These are phyloP conservation scores for Trichoderma asperellum DNA, from an alignment of 2,329 filamentous ascomycete species.

Conservation along the genomic window DNA sequence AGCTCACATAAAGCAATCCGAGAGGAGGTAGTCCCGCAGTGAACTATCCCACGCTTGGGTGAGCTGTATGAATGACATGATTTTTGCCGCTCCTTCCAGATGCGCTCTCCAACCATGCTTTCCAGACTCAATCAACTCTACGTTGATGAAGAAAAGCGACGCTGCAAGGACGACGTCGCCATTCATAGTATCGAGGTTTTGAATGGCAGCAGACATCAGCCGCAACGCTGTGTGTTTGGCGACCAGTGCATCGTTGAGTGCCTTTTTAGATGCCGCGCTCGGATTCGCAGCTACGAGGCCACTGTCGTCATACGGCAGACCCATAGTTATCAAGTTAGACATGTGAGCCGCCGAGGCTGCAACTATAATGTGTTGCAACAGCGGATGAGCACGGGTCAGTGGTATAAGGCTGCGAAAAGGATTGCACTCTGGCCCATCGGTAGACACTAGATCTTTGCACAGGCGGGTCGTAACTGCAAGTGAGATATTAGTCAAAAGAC, in stretches of 20 bases:
- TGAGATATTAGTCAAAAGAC: background rate
- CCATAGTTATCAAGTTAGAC: slow-evolving; percentile 46
- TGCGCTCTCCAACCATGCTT: slow-evolving; percentile 54
- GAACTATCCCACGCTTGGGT: slow-evolving; percentile 41
- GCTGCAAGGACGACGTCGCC: slow-evolving; percentile 51
- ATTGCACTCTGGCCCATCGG: slow-evolving; percentile 50
- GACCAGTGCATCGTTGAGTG: slow-evolving; percentile 50
- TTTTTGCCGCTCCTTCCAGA: slow-evolving; percentile 50
- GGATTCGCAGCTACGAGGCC: slow-evolving; percentile 20
- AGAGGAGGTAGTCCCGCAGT: slow-evolving; percentile 51
- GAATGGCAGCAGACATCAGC: slow-evolving; percentile 47
- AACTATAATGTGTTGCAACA: slow-evolving; percentile 53
- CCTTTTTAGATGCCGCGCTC: slow-evolving; percentile 34
- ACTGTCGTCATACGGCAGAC: slow-evolving; percentile 1
- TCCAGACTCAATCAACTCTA: slow-evolving; percentile 55
- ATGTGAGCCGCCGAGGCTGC: slow-evolving; percentile 55
- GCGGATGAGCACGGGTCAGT: slow-evolving; percentile 46
- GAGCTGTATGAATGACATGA: slow-evolving; percentile 48
- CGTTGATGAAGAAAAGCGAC: slow-evolving; percentile 54
- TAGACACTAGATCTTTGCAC: slow-evolving; percentile 57
- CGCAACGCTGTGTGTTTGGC: slow-evolving; percentile 52
- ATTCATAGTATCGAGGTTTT: slow-evolving; percentile 43
- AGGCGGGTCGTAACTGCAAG: slow-evolving; percentile 51
- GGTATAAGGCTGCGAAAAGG: slow-evolving; percentile 52
- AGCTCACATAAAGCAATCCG: slow-evolving; percentile 52